Base-by-base conservation (phyloP, 129 eudicot genomes). In the Gnaphalium uliginosum region DNA sequence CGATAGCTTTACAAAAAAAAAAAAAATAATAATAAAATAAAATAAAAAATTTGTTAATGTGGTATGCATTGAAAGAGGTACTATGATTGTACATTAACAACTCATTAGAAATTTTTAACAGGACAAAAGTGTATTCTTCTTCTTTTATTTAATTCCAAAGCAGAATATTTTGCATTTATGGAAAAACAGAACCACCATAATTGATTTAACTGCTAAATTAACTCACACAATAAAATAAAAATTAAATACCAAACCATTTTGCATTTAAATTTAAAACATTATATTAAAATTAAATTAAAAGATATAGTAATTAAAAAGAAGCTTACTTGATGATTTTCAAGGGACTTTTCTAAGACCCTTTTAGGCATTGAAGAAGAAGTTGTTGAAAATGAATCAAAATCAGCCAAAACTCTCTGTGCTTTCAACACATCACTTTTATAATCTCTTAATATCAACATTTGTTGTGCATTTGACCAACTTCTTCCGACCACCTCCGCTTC, bases 251-350 rank as follows among this genome's bases (percentile, higher is more conserved):
- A 37, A 8, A 39, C 3, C 43, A 39, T 9, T 39, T 9, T 39
- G 14, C 14, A 39, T 33, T 33, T 6, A 33, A 33, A 6, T 33
- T 33, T 33, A 1, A 33, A 33, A 33, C 0, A 33, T 33, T 33
- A 33, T 33, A 33, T 7, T 41, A n/a, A 5, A 53, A 53, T 53
- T 3, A 53, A 53, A n/a, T n/a, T n/a, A 5, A 2, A 43, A 6
- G 10, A 56, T 56, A 14, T 8, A 56, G 4, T 19, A 7, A 50
- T 14, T 4, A 27, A 71, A 21, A 59, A 8, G 0, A 50, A 71
- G 78, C 94, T 88, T 80, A 91, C 97, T 57, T 89, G 86, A 62
- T 91, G 86, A 79, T 54, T 43, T 35, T 26, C 50, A 4, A 39
- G 74, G 78, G 78, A 79, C 22, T 88, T 88, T 29, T 86, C 85